Conservation (phyloP, 139 green algal species). For the Micractinium conductrix region DNA sequence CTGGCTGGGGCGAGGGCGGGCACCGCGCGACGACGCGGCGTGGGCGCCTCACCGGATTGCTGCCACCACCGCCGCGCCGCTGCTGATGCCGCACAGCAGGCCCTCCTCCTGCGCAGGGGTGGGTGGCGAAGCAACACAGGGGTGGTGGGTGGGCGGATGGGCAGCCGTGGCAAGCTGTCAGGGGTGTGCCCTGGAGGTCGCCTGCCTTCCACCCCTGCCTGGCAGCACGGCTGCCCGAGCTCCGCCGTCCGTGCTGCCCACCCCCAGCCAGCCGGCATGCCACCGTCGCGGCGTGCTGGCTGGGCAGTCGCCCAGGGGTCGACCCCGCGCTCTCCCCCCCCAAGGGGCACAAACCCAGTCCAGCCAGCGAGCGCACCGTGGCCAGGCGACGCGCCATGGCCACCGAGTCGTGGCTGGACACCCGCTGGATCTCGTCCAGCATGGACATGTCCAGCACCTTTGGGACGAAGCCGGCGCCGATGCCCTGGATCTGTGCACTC, state of each 20-base stretch:
- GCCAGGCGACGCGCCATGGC: constrained; percentile 89
- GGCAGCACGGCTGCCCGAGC: no score
- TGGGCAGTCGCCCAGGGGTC: no score
- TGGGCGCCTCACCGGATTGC: constrained; percentile 63
- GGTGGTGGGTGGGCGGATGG: background rate
- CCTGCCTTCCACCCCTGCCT: background rate
- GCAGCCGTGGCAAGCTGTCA: background rate
- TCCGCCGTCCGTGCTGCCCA: no score
- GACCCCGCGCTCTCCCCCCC: no score
- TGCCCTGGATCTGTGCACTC: constrained; percentile 80
- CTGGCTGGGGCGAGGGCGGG: no score
- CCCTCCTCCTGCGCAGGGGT: constrained; percentile 82
- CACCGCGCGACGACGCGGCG: no score
- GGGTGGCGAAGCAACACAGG: background rate
- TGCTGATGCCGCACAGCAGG: constrained; percentile 93
- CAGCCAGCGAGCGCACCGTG: background rate
- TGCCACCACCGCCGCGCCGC: constrained; percentile 83
- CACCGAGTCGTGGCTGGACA: constrained; percentile 87
- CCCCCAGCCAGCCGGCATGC: no score
- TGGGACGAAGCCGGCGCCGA: constrained; percentile 92
- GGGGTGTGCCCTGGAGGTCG: no score
- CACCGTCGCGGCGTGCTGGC: no score
- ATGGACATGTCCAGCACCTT: constrained; percentile 90
- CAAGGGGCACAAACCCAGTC: no score
- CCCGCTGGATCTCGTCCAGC: constrained; percentile 89